A percentile compares a stretch with the other conserved stretches of the same genome.
phyloP scores from a whole-genome alignment of 208 protist genomes.

The Trypanosoma avium region DNA sequence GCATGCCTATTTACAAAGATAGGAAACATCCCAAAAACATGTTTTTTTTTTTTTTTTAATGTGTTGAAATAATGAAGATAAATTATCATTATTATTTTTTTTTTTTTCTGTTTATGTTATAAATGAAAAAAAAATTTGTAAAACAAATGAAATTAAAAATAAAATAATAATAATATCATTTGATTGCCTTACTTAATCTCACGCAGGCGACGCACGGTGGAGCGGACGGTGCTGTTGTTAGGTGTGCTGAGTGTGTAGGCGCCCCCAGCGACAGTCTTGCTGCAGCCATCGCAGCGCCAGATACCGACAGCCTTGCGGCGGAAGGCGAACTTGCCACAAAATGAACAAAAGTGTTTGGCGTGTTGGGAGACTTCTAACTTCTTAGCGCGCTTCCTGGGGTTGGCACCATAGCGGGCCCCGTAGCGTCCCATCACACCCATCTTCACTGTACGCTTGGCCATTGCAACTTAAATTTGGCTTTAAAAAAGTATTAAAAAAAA shows the following conservation, averaged over 20 bases:
- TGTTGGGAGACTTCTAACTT: constrained; percentile 99
- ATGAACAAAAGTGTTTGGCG: constrained; percentile 98
- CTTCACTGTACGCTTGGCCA: constrained; percentile 99
- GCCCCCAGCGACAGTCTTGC: constrained; percentile 97
- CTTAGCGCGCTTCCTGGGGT: constrained; percentile 98
- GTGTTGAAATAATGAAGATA: not conserved
- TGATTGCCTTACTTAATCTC: constrained; percentile 77
- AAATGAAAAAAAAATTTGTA: constrained; percentile 10
- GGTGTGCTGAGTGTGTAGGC: constrained; percentile 96
- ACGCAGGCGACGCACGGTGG: constrained; percentile 97
- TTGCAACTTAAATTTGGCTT: constrained; percentile 34
- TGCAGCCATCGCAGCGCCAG: constrained; percentile 98
- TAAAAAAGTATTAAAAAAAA: constrained; percentile 16
- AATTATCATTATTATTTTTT: not conserved
- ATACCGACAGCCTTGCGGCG: constrained; percentile 98
- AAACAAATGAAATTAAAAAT: constrained; percentile 17
- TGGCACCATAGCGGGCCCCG: constrained; percentile 99
- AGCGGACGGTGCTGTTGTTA: constrained; percentile 97
- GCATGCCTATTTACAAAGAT: constrained; percentile 1
- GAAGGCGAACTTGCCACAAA: constrained; percentile 98
- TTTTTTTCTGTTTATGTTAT: not conserved
- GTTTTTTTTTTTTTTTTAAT: too few relatives aligned
- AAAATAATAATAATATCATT: constrained; percentile 2
- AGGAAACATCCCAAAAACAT: too few relatives aligned
- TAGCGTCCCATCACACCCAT: constrained; percentile 99